Percentiles rank a stretch among this genome's conserved stretches.
Conservation (phyloP, 148 eudicot genomes). For the Chenopodium berlandieri region DNA sequence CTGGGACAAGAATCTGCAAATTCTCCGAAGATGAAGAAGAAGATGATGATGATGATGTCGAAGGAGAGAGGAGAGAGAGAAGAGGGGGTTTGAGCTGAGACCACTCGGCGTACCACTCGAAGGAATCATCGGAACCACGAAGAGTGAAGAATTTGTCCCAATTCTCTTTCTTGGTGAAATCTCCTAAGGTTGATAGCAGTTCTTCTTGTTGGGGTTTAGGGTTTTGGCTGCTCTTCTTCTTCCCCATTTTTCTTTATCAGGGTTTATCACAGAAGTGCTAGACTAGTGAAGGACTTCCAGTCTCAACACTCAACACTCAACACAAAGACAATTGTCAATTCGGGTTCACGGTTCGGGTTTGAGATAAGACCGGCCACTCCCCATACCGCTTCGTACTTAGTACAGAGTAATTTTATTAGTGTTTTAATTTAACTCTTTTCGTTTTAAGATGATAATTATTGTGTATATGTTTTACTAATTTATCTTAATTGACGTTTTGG, state of each 20-base stretch:
- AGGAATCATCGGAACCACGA: slow-evolving; percentile 62
- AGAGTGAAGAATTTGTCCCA: slow-evolving; percentile 92
- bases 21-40: slow-evolving; percentile 8
- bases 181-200: slow-evolving; percentile 63
- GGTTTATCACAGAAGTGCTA: neutral
- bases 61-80: slow-evolving; percentile 38
- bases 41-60: neutral
- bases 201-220: slow-evolving; percentile 35
- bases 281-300: no score
- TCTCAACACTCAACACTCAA: no score
- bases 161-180: slow-evolving; percentile 85
- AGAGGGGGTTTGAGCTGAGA: slow-evolving; percentile 61
- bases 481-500: no score
- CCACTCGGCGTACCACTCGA: slow-evolving; percentile 99
- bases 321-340: no score
- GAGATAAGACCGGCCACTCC: no score
- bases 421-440: no score
- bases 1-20: slow-evolving; percentile 71
- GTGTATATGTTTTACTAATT: no score
- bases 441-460: no score
- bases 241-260: slow-evolving; percentile 19
- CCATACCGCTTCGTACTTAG: no score
- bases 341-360: no score
- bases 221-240: slow-evolving; percentile 30
- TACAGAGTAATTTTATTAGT: no score